Conservation (phyloP, 1,139 yeast genomes). For the Yamadazyma buinensis region DNA sequence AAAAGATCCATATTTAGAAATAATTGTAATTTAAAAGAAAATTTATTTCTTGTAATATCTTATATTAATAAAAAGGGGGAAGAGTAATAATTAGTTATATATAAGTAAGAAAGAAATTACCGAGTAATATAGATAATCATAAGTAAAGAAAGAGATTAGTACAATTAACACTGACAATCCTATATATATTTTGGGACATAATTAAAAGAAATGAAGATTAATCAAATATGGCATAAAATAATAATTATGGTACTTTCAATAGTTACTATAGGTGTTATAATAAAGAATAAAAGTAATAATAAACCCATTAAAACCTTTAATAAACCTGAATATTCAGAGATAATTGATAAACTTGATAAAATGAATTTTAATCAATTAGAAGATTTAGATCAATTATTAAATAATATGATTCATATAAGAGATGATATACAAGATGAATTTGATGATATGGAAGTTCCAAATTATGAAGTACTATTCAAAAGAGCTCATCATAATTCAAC, state of each 20-base stretch:
- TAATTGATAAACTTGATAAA: conserved; percentile 6
- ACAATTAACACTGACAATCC: too few relatives aligned
- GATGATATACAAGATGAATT: conserved; percentile 3
- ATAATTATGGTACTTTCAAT: background rate
- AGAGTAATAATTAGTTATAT: too few relatives aligned
- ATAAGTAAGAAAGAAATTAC: too few relatives aligned
- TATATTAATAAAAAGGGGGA: too few relatives aligned
- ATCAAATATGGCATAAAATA: background rate
- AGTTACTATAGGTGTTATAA: background rate
- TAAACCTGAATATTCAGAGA: conserved; percentile 7
- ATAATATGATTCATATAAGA: conserved; percentile 3
- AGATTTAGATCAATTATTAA: background rate
- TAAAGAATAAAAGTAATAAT: conserved; percentile 1
- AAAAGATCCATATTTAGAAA: conserved; percentile 2
- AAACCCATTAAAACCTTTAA: too few relatives aligned
- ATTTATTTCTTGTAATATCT: too few relatives aligned
- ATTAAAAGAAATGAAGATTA: conserved; percentile 2
- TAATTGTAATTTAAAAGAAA: too few relatives aligned
- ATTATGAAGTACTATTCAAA: too few relatives aligned
- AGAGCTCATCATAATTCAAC: too few relatives aligned
- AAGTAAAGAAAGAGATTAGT: too few relatives aligned
- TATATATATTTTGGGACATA: too few relatives aligned
- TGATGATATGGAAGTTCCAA: conserved; percentile 1
- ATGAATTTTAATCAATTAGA: conserved; percentile 8
- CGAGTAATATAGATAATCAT: too few relatives aligned